Percentiles rank a stretch among this genome's conserved stretches.
phyloP scores from a whole-genome alignment of 2,329 filamentous ascomycete species.

The Ophiocordyceps camponoti-rufipedis region DNA sequence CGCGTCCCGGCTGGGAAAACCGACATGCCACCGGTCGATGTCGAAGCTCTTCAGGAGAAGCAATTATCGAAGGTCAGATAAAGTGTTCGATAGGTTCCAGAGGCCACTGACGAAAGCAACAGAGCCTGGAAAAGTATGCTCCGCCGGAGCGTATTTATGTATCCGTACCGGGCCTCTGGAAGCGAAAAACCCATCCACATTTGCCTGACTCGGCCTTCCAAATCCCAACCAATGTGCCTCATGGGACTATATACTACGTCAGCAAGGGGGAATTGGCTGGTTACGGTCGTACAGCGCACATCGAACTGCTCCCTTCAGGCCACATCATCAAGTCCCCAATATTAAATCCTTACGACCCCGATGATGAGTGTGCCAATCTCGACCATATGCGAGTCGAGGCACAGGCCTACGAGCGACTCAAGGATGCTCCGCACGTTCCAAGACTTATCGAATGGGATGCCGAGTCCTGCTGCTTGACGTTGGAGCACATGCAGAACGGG shows the following conservation, averaged over 20 bases:
- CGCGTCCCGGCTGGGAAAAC: no score
- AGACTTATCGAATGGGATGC: no score
- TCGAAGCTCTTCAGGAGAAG: no score
- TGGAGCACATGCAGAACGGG: slow-evolving; percentile 10
- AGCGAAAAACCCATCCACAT: slow-evolving; percentile 5
- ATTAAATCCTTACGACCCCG: slow-evolving; percentile 7
- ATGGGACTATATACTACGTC: slow-evolving; percentile 6
- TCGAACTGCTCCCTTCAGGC: slow-evolving; percentile 7
- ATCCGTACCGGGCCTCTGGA: slow-evolving; percentile 6
- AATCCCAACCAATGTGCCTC: slow-evolving; percentile 4
- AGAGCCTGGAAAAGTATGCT: no score
- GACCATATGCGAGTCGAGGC: slow-evolving; percentile 5
- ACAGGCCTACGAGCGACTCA: slow-evolving; percentile 7
- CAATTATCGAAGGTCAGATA: no score
- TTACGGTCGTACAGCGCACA: slow-evolving; percentile 5
- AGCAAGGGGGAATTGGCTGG: slow-evolving; percentile 6
- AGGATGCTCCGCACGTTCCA: neutral
- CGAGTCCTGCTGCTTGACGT: slow-evolving; percentile 7
- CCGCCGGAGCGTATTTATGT: slow-evolving; percentile 1
- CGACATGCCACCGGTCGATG: no score
- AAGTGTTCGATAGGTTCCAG: no score
- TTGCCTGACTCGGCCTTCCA: slow-evolving; percentile 7
- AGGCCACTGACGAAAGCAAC: no score
- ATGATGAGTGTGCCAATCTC: slow-evolving; percentile 3
- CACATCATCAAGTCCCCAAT: slow-evolving; percentile 7